Conservation (phyloP, 164 flowering plant species). For the Annona cherimola region DNA sequence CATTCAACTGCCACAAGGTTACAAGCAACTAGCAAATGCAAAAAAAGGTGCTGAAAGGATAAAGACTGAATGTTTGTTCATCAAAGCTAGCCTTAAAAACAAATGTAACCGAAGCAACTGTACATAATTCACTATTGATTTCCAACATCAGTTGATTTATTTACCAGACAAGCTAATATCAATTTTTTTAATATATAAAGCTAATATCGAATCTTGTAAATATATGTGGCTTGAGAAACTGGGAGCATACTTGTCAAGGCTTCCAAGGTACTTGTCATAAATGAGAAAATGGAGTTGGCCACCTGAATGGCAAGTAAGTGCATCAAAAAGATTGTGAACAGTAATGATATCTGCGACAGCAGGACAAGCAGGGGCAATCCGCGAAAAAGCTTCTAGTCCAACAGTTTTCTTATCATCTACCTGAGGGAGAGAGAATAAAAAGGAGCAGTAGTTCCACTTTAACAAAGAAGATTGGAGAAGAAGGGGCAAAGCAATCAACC, state of each 20-base stretch:
- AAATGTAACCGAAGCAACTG: background rate
- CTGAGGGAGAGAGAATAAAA: slow-evolving; percentile 26
- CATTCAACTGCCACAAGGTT: background rate
- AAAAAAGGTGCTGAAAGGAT: background rate
- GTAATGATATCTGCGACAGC: slow-evolving; percentile 65
- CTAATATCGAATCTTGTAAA: background rate
- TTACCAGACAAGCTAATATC: background rate
- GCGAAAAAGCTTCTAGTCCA: slow-evolving; percentile 77
- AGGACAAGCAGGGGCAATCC: slow-evolving; percentile 80
- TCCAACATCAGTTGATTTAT: background rate
- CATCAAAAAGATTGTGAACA: slow-evolving; percentile 76
- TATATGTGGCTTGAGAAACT: slow-evolving; percentile 10
- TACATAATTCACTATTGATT: background rate
- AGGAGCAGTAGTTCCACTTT: background rate
- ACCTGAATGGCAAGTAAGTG: slow-evolving; percentile 60
- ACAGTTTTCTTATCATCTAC: slow-evolving; percentile 81
- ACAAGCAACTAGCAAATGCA: background rate
- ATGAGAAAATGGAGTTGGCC: slow-evolving; percentile 71
- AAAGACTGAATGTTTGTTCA: background rate
- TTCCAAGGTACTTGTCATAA: slow-evolving; percentile 76
- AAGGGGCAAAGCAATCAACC: slow-evolving; percentile 29
- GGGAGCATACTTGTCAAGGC: slow-evolving; percentile 67
- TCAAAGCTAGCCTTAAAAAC: background rate
- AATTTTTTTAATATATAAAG: background rate
- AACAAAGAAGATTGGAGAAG: background rate